Base-by-base conservation (phyloP, 495 filamentous ascomycete species). In the Xylaria intraflava region DNA sequence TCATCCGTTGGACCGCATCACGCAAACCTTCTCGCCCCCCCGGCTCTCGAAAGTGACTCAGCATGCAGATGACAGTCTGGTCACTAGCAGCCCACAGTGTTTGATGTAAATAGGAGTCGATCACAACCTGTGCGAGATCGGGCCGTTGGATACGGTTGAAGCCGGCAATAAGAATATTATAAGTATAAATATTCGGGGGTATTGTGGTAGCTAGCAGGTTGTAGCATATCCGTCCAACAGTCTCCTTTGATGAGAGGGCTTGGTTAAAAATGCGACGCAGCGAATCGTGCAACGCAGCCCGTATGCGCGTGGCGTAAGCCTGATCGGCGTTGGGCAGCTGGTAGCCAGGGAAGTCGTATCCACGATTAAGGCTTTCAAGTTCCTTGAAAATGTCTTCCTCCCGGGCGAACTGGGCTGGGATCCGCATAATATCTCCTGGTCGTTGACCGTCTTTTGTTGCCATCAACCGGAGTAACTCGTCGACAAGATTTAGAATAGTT, bases 181-280 rank as follows among this genome's bases (percentile, higher is more conserved):
- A 89, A 10, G 83, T 89, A 29, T 76, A 61, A 14, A 84, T 72
- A 46, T 74, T 76, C 2, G 86, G 85, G 5, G 83, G 76, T 3
- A 77, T 65, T 4, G 67, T 55, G 4, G 75, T 80, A 3, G 78
- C 67, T 11, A 88, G 72, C 2, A 91, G 65, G 64, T 86, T 84
- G 60, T 83, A 83, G 65, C 82, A 87, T 23, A 90, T 76, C 58
- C 81, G 83, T 2, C 73, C 75, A 8, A 85, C 62, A 26, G 71
- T 60, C 19, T 70, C 62, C 20, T 64, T 62, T 23, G 53, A 40
- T 22, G 42, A 40, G 30, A 35, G 17, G 35, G 51, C 56, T 1
- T 62, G 47, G n/a, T 56, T 56, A 23, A 75, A 61, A 7, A 73
- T 67, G 46, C 58, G 53, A 11, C 61, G 39, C 31, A 72, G 69